Evolutionary conservation across 164 flowering plant species (phyloP), one percentile per base, ranked within the genome.

Genomic region (Macadamia tetraphylla): DNA sequence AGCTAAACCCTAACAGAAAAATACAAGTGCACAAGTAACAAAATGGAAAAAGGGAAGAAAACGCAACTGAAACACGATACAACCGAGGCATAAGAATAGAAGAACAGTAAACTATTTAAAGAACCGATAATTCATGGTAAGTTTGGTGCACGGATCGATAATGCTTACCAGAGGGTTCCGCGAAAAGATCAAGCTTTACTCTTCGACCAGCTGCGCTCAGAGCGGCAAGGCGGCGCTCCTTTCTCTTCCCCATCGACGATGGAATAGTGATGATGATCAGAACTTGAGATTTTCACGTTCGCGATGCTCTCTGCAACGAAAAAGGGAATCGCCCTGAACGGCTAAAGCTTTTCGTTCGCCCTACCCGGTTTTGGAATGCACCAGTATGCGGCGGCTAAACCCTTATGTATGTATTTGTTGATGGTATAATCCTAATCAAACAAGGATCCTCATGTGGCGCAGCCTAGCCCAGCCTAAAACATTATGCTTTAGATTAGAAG

Each of bases 171-270:
- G 57, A 53, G 57, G 57, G 57, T 53, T 53, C 57, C 57, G 57
- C 57, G 15, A 53, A 53, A 53, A 53, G 57, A 53, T 53, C 57
- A 17, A 53, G 57, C 57, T 53, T 53, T 14, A 53, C 57, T 53
- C 94, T 78, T 9, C 94, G 91, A 67, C 88, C 86, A 23, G 86
- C 78, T 71, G 79, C 77, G 76, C 79, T 80, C 69, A 46, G n/a
- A 35, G 92, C 92, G 0, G 92, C 90, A 6, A 76, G 73, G 15
- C 91, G 83, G 9, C 94, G 92, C 74, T 91, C 94, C 73, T 83
- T 86, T 71, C 97, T 82, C 81, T 82, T 91, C 67, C 97, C 94
- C 97, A 89, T 91, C 56, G 59, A 68, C 12, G 32, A 31, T 51
- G 10, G 58, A 30, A 42, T n/a, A 40, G 18, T 8, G 32, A 31